Conservation (phyloP, 225 moss, liverwort and hornwort species). For the Rhytidiadelphus loreus region DNA sequence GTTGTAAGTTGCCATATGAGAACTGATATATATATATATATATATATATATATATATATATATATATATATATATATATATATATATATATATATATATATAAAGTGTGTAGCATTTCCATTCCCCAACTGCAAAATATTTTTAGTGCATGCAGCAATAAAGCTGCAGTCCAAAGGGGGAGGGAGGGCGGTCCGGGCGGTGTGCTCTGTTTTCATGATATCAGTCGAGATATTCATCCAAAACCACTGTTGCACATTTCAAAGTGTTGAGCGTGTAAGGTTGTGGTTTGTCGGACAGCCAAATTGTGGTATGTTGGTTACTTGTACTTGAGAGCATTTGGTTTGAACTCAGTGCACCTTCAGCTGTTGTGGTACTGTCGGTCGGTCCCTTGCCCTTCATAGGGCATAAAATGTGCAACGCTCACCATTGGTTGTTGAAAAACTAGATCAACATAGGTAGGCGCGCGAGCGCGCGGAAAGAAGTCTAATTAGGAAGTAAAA, state of each 20-base stretch:
- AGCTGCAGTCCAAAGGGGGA: no score
- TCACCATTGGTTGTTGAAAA: background rate
- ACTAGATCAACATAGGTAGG: background rate
- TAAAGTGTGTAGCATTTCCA: background rate
- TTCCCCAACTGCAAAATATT: background rate
- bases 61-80: no score
- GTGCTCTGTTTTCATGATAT: background rate
- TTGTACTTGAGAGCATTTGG: background rate
- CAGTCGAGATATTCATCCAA: background rate
- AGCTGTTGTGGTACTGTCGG: background rate
- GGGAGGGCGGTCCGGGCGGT: background rate
- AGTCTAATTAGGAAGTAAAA: background rate
- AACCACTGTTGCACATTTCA: background rate
- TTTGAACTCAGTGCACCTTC: background rate
- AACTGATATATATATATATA: no score
- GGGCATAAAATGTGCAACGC: background rate
- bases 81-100: no score
- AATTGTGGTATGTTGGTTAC: background rate
- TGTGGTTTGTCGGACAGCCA: background rate
- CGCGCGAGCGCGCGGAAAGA: no score
- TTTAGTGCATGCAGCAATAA: background rate
- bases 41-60: no score
- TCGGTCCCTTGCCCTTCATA: background rate
- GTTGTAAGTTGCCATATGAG: no score
- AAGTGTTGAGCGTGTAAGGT: background rate